Percentiles rank a stretch among this genome's conserved stretches.
phyloP scores from a whole-genome alignment of 768 basidiomycete genomes.

The Suillus bovinus region DNA sequence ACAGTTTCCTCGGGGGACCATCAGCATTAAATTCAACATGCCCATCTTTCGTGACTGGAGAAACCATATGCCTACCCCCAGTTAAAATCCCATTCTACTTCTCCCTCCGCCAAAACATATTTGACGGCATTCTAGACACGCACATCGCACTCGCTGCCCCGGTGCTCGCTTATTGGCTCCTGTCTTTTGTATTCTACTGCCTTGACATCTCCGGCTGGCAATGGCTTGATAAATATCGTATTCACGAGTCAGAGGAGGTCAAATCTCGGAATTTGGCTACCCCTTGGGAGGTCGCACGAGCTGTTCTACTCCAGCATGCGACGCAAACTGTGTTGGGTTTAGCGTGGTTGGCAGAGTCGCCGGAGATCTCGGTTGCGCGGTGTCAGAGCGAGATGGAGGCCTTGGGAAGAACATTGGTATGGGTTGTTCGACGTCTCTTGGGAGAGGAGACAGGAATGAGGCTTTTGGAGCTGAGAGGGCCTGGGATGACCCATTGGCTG shows the following conservation, averaged over 20 bases:
- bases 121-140: constrained; percentile 68
- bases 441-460: constrained; percentile 41
- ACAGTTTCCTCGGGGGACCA: constrained; percentile 11
- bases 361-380: constrained; percentile 31
- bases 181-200: constrained; percentile 77
- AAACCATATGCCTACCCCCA: constrained; percentile 37
- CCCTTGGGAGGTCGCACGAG: constrained; percentile 66
- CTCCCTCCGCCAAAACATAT: constrained; percentile 41
- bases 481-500: constrained; percentile 54
- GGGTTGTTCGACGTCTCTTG: constrained; percentile 37
- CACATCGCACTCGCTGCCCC: constrained; percentile 73
- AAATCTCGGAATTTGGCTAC: constrained; percentile 73
- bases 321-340: constrained; percentile 80
- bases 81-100: constrained; percentile 57
- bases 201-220: constrained; percentile 79
- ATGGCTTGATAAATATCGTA: constrained; percentile 80
- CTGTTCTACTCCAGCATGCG: constrained; percentile 84
- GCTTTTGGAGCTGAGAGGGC: constrained; percentile 39
- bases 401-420: constrained; percentile 41
- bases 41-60: constrained; percentile 31
- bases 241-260: constrained; percentile 87
- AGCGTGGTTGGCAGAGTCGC: constrained; percentile 56
- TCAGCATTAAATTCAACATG: constrained; percentile 39
- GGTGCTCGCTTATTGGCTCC: constrained; percentile 79
- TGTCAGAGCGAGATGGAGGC: constrained; percentile 47